Evolutionary conservation across 345 rosid species (phyloP).

Genomic region (Citrus trifoliata): DNA sequence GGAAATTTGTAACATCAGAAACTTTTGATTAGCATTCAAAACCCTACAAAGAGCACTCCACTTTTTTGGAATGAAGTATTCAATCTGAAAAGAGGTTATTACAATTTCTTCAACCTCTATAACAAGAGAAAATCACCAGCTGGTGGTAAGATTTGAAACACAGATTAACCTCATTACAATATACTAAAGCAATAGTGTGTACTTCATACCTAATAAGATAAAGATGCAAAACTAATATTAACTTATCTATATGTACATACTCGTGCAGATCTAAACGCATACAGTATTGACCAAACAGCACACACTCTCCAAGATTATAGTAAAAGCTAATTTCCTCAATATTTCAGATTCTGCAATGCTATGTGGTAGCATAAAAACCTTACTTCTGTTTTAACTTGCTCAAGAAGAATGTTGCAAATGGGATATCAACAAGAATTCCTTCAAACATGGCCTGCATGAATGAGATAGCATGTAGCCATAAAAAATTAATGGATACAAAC

Average conservation of each 20-base stretch:
- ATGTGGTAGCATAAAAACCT: conserved; percentile 12
- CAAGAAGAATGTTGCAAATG: conserved; percentile 98
- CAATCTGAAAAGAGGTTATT: neutral
- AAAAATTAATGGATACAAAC: neutral
- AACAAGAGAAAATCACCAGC: neutral
- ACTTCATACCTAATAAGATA: neutral
- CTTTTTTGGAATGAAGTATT: neutral
- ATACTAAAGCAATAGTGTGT: neutral
- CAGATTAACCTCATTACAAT: neutral
- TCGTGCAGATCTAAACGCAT: neutral
- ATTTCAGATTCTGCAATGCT: neutral
- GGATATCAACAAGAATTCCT: conserved; percentile 98
- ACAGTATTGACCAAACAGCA: neutral
- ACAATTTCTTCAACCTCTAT: neutral
- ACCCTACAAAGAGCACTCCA: neutral
- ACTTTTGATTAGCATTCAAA: neutral
- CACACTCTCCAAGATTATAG: neutral
- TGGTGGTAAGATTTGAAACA: neutral
- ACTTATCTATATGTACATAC: neutral
- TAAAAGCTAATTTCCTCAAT: neutral
- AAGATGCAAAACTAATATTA: neutral
- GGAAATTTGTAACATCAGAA: neutral
- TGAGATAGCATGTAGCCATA: neutral
- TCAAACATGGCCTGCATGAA: conserved; percentile 93
- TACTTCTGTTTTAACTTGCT: conserved; percentile 97